Evolutionary conservation across 352 stramenopile species (phyloP).

Genomic region (Pythium volutum): DNA sequence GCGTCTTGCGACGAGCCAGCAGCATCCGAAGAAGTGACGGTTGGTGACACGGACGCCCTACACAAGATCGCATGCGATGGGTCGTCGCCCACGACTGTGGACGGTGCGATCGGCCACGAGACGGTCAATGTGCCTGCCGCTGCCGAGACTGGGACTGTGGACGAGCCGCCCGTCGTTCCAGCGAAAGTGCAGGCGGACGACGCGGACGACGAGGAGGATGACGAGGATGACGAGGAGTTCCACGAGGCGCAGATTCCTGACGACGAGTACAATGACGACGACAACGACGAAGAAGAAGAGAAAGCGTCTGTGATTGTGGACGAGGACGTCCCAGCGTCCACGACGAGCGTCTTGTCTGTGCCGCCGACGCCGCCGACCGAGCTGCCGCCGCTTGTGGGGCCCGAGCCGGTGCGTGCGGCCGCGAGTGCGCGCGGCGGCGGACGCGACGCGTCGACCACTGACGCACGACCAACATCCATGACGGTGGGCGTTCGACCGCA

Average conservation of each 20-base stretch:
- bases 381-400: slow-evolving; percentile 16
- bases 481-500: slow-evolving; percentile 4
- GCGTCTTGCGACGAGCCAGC: background rate
- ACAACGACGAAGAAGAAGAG: background rate
- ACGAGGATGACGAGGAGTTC: slow-evolving; percentile 9
- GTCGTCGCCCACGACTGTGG: slow-evolving; percentile 5
- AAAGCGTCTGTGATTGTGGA: background rate
- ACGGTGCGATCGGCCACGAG: slow-evolving; percentile 1
- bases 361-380: slow-evolving; percentile 20
- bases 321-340: slow-evolving; percentile 1
- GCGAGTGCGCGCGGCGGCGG: slow-evolving; percentile 21
- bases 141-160: no score
- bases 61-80: background rate
- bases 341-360: background rate
- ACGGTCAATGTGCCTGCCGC: background rate
- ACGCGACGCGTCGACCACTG: background rate
- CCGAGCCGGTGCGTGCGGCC: background rate
- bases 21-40: background rate
- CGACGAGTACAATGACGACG: no score
- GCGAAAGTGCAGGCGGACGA: background rate
- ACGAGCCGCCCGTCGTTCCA: background rate
- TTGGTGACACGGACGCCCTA: background rate
- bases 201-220: background rate
- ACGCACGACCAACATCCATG: slow-evolving; percentile 4
- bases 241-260: background rate